Conservation (phyloP, 768 basidiomycete genomes). For the Podaxis sp. region DNA sequence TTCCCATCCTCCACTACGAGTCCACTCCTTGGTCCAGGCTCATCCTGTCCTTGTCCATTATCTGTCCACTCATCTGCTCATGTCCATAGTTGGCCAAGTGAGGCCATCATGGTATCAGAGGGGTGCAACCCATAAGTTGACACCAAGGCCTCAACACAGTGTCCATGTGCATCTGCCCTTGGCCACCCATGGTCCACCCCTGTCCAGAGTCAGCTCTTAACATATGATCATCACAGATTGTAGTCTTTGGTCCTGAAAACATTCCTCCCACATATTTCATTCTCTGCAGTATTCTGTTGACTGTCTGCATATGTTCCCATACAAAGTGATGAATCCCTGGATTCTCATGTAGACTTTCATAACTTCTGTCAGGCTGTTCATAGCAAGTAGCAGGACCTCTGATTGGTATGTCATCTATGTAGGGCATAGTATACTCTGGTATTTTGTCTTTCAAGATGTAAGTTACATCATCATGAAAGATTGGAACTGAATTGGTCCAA, state of each 20-base stretch:
- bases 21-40: too few species aligned
- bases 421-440: slow-evolving; percentile 28
- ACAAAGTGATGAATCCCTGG: slow-evolving; percentile 31
- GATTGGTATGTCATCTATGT: slow-evolving; percentile 33
- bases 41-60: too few species aligned
- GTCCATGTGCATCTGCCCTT: too few species aligned
- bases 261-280: slow-evolving; percentile 20
- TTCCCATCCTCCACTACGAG: too few species aligned
- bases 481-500: slow-evolving; percentile 14
- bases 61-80: too few species aligned
- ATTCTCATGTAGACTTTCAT: slow-evolving; percentile 32
- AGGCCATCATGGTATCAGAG: too few species aligned
- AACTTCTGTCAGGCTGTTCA: slow-evolving; percentile 19
- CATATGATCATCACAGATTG: background rate
- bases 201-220: too few species aligned
- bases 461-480: slow-evolving; percentile 14
- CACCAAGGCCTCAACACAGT: too few species aligned
- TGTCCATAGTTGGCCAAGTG: too few species aligned
- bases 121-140: too few species aligned
- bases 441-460: slow-evolving; percentile 33
- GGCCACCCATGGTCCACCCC: too few species aligned
- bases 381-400: slow-evolving; percentile 30
- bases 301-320: slow-evolving; percentile 31
- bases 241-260: slow-evolving; percentile 4
- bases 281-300: slow-evolving; percentile 30